A percentile compares a stretch with the other conserved stretches of the same genome.
Conservation (phyloP, 1,139 yeast genomes). For the Protomyces inouyei region DNA sequence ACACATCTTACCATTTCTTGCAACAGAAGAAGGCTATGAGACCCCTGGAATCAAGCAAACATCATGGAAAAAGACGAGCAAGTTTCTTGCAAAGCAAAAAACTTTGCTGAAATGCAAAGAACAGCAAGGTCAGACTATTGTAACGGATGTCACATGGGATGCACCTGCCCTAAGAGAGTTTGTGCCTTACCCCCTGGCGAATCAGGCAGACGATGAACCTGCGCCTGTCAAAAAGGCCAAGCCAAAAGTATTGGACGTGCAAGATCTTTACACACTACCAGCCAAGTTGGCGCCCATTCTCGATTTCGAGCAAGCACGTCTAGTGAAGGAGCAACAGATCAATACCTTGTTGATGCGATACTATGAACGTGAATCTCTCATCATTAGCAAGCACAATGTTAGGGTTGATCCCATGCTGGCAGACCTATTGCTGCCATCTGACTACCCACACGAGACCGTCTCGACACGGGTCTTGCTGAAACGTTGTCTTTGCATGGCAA, state of each 20-base stretch:
- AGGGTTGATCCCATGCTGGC: constrained; percentile 2
- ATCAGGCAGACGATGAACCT: background rate
- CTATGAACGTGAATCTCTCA: background rate
- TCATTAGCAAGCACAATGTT: constrained; percentile 1
- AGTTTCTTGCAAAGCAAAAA: constrained; percentile 19
- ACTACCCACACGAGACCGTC: background rate
- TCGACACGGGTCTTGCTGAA: constrained; percentile 2
- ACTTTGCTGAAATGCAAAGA: constrained; percentile 12
- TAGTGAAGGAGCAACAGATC: background rate
- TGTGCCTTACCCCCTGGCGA: constrained; percentile 10
- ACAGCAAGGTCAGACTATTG: constrained; percentile 10
- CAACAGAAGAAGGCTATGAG: background rate
- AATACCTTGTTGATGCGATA: background rate
- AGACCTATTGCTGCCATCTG: background rate
- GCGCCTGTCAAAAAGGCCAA: background rate
- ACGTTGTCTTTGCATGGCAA: background rate
- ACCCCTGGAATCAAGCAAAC: background rate
- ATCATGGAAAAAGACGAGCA: constrained; percentile 17
- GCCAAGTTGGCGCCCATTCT: background rate
- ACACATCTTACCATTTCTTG: constrained; percentile 12
- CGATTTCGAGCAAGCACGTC: background rate
- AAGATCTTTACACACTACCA: constrained; percentile 3
- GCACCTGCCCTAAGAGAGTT: background rate
- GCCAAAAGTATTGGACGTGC: background rate
- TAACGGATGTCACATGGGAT: constrained; percentile 10